Conservation (phyloP, 2,329 filamentous ascomycete genomes). For the Fusarium poae region DNA sequence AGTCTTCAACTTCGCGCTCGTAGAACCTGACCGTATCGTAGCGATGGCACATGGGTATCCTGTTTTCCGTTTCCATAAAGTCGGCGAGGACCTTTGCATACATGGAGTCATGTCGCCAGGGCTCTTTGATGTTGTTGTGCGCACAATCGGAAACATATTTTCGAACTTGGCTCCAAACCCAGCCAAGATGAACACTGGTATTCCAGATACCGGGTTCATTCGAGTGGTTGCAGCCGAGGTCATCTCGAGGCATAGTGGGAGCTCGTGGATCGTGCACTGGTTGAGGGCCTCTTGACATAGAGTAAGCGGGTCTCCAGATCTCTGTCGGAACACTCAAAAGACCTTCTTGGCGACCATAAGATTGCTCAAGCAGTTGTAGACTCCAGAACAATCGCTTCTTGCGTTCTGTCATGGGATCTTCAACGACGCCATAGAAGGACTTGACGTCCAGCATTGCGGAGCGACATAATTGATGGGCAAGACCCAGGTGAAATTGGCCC, state of each 20-base stretch:
- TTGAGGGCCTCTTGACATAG: conserved; percentile 42
- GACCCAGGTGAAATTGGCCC: conserved; percentile 64
- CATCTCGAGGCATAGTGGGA: conserved; percentile 60
- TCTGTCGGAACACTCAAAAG: conserved; percentile 59
- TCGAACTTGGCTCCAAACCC: conserved; percentile 64
- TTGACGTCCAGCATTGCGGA: conserved; percentile 63
- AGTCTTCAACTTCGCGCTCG: conserved; percentile 61
- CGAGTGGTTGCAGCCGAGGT: conserved; percentile 57
- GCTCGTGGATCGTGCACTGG: conserved; percentile 51
- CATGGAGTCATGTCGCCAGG: conserved; percentile 65
- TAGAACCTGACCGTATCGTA: conserved; percentile 67
- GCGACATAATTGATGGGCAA: conserved; percentile 64
- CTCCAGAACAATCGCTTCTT: conserved; percentile 67
- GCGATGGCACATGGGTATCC: conserved; percentile 63
- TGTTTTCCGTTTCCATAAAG: conserved; percentile 64
- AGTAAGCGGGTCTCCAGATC: conserved; percentile 56
- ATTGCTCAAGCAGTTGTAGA: conserved; percentile 63
- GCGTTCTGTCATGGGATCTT: conserved; percentile 56
- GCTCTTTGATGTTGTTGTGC: conserved; percentile 61
- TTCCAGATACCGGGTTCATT: conserved; percentile 65
- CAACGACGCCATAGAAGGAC: conserved; percentile 54
- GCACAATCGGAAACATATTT: conserved; percentile 64
- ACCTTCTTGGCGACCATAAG: conserved; percentile 62
- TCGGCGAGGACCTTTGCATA: conserved; percentile 65
- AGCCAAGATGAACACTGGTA: conserved; percentile 62